Percentiles rank a stretch among this genome's conserved stretches.
These are phyloP conservation scores for Blepharisma japonicum DNA, from an alignment of 73 alveolate genomes.

Conservation along the genomic window DNA sequence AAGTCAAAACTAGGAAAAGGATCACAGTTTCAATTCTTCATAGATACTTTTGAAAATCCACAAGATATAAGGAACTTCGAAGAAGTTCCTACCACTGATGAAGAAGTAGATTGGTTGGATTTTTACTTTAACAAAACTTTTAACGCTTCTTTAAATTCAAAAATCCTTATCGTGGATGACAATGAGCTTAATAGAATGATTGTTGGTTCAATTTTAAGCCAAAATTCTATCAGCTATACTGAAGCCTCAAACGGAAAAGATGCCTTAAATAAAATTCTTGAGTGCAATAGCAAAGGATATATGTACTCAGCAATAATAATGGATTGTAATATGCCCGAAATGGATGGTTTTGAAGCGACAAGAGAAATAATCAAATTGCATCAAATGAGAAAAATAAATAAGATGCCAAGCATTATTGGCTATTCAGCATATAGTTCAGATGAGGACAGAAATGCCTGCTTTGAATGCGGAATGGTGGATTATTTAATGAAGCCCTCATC, in stretches of 20 bases:
- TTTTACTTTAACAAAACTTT: too few species aligned
- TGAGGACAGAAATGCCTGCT: neutral
- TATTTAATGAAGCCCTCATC: neutral
- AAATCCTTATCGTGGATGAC: neutral
- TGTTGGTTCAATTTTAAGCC: neutral
- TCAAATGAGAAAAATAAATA: neutral
- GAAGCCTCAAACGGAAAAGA: conserved; percentile 9
- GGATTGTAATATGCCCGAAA: conserved; percentile 24
- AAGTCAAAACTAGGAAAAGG: conserved; percentile 9
- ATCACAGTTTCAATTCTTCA: neutral
- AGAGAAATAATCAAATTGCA: neutral
- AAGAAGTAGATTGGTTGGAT: too few species aligned
- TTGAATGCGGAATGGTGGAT: conserved; percentile 10
- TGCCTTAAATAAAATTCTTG: neutral
- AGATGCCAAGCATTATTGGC: neutral
- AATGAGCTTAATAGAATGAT: neutral
- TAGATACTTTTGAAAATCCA: neutral
- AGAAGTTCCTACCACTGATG: too few species aligned
- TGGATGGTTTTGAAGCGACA: conserved; percentile 26
- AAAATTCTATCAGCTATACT: neutral
- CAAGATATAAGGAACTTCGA: too few species aligned
- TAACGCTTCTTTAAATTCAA: too few species aligned
- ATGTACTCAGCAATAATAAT: neutral
- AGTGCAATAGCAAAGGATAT: neutral
- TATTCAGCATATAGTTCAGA: neutral